Evolutionary conservation across 2,329 filamentous ascomycete genomes (phyloP), one percentile per base, ranked within the genome.

Genomic region (Epichloe coenophiala): DNA sequence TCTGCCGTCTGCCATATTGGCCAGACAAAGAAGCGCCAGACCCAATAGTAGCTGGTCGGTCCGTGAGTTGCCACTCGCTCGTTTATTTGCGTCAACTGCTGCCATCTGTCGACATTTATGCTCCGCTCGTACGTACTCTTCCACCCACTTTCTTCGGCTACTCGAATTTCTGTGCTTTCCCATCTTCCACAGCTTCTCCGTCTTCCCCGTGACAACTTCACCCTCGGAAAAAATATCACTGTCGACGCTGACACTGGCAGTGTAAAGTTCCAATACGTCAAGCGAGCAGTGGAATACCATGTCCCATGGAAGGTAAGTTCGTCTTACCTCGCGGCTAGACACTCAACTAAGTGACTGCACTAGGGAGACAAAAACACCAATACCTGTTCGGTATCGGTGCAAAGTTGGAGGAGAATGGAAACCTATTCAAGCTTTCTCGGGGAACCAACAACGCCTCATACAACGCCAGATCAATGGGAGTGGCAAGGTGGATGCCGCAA

Each of bases 361-460:
- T 19, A 50, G 48, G 42, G 41, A 3, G 52, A 39, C 56, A 5
- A 37, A 31, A 6, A 2, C 40, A 12, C 2, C 47, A 1, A 43
- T 43, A 8, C 47, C 33, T 1, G n/a, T 13, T 17, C 39, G 65
- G 36, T 67, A 59, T 47, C 60, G 63, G 19, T 69, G 67, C 58
- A 60, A 63, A 33, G 54, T 62, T 17, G 67, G 67, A 67, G 58
- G 60, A n/a, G 67, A 69, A 50, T 69, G 62, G 64, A 65, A 64
- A 45, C 48, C 59, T 0, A 48, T 63, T 2, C 45, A 54, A 3
- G 54, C 53, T 3, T 70, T 69, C 51, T 68, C 65, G 5, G 58
- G 57, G 5, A 61, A 52, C 4, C 65, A 70, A 47, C 63, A 62
- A 47, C 58, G 56, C 17, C 48, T 61, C 5, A 45, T 67, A 11